These are phyloP conservation scores for Sugiyamaella americana DNA, from an alignment of 805 yeast genomes.

Conservation along the genomic window DNA sequence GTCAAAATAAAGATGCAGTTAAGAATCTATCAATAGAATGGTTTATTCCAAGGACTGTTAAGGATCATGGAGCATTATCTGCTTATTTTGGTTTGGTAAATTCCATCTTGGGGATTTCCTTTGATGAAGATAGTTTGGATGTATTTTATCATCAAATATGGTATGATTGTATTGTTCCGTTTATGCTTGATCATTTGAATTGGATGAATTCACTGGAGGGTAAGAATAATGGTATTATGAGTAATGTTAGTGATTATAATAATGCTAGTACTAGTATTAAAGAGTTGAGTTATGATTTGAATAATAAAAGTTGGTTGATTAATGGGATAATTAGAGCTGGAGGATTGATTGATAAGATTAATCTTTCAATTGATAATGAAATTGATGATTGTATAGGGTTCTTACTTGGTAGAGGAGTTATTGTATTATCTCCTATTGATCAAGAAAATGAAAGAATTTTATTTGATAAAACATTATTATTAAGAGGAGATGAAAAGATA, in stretches of 20 bases:
- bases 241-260: background rate
- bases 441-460: too few species aligned
- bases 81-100: background rate
- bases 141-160: background rate
- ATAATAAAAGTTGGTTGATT: background rate
- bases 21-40: background rate
- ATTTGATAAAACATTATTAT: too few species aligned
- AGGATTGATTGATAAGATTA: too few species aligned
- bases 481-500: too few species aligned
- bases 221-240: background rate
- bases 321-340: background rate
- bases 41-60: background rate
- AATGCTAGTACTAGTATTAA: background rate
- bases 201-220: background rate
- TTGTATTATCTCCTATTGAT: too few species aligned
- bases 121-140: background rate
- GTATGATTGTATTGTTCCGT: background rate
- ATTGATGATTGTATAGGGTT: too few species aligned
- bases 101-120: background rate
- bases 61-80: background rate
- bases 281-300: background rate
- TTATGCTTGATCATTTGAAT: background rate
- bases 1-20: background rate
- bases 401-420: too few species aligned
- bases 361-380: too few species aligned